phyloP scores from a whole-genome alignment of 192 early-diverging fungal genomes.

The Backusella macrospora region DNA sequence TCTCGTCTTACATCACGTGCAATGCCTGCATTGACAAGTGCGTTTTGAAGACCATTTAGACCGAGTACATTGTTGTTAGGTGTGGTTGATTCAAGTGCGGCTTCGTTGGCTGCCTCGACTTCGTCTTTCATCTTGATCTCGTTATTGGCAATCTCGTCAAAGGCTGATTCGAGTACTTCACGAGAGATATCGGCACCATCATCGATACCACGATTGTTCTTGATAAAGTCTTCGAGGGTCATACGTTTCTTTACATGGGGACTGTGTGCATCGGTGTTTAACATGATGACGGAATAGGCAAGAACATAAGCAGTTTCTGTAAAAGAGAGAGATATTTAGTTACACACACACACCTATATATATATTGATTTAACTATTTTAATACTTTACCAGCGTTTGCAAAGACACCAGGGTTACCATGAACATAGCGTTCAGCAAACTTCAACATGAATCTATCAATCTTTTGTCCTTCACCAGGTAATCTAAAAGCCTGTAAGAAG shows the following conservation, averaged over 20 bases:
- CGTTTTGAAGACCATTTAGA: constrained; percentile 43
- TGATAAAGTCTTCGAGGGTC: constrained; percentile 84
- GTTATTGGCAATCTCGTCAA: constrained; percentile 76
- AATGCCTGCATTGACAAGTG: constrained; percentile 41
- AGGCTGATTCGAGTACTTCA: constrained; percentile 74
- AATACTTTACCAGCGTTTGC: constrained; percentile 68
- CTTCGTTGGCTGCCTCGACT: constrained; percentile 60
- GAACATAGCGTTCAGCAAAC: constrained; percentile 90
- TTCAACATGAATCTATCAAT: constrained; percentile 98
- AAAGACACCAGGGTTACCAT: constrained; percentile 81
- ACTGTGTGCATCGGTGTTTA: constrained; percentile 93
- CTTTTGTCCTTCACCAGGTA: constrained; percentile 94
- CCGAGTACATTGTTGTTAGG: constrained; percentile 49
- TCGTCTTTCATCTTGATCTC: constrained; percentile 97
- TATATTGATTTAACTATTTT: not conserved
- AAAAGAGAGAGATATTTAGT: not conserved
- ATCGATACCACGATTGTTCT: constrained; percentile 93
- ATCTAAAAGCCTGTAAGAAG: constrained; percentile 87
- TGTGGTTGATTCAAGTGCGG: constrained; percentile 50
- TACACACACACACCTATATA: not conserved
- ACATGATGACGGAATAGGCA: constrained; percentile 90
- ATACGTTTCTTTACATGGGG: constrained; percentile 85
- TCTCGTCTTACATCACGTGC: constrained; percentile 51
- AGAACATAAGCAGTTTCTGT: constrained; percentile 89
- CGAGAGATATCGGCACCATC: constrained; percentile 79